Evolutionary conservation across 495 filamentous ascomycete genomes (phyloP).

Genomic region (Aspergillus ellipticus): DNA sequence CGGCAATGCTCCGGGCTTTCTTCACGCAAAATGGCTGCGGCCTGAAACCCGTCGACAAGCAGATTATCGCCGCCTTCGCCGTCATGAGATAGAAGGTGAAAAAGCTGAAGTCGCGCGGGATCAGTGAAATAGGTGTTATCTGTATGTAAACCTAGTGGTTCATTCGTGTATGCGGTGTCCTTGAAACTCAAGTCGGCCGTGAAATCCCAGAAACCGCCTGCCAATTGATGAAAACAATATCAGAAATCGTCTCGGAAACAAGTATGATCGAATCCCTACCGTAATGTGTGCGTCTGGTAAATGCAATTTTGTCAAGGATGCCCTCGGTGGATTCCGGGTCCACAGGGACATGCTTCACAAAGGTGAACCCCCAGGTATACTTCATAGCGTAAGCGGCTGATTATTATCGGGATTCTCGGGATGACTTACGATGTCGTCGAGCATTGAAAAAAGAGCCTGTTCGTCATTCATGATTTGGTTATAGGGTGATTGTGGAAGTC

Average conservation of each 20-base stretch:
- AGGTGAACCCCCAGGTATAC: slow-evolving; percentile 64
- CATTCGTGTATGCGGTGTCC: slow-evolving; percentile 89
- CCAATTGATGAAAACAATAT: slow-evolving; percentile 2
- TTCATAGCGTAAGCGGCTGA: slow-evolving; percentile 17
- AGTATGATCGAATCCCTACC: slow-evolving; percentile 38
- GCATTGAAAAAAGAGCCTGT: slow-evolving; percentile 52
- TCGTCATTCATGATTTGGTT: slow-evolving; percentile 56
- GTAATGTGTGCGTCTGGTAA: slow-evolving; percentile 85
- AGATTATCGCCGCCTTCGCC: slow-evolving; percentile 66
- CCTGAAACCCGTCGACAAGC: slow-evolving; percentile 79
- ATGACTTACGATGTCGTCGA: slow-evolving; percentile 53
- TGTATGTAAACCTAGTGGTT: slow-evolving; percentile 74
- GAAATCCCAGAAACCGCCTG: slow-evolving; percentile 90
- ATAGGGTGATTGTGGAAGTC: slow-evolving; percentile 53
- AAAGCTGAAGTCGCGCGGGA: slow-evolving; percentile 82
- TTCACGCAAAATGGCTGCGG: slow-evolving; percentile 52
- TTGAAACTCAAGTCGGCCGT: slow-evolving; percentile 80
- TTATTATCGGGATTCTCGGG: not conserved
- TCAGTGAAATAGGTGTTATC: slow-evolving; percentile 94
- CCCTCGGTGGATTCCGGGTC: slow-evolving; percentile 63
- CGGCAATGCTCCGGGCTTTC: slow-evolving; percentile 49
- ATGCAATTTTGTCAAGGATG: slow-evolving; percentile 74
- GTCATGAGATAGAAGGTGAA: slow-evolving; percentile 81
- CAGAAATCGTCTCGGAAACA: not conserved
- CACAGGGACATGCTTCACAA: slow-evolving; percentile 62